Evolutionary conservation across 2,329 filamentous ascomycete species (phyloP).

Genomic region (Cryphonectria parasitica): DNA sequence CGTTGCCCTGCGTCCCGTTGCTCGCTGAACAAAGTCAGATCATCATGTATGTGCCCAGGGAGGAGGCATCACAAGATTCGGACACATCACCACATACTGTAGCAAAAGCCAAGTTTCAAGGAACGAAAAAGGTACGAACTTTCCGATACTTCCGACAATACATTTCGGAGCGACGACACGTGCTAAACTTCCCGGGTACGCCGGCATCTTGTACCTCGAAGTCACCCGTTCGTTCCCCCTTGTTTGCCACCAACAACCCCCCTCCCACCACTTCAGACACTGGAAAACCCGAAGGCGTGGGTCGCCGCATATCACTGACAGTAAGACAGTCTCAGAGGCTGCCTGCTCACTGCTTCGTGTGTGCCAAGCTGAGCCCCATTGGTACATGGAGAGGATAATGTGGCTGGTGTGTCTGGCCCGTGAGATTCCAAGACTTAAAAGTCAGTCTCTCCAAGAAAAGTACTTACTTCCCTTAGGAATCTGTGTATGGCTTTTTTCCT

Average conservation of each 20-base stretch:
- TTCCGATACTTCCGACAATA: neutral
- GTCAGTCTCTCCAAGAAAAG: neutral
- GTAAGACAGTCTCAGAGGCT: neutral
- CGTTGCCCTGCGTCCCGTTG: neutral
- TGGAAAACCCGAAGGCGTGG: neutral
- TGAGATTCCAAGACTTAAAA: neutral
- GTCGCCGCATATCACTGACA: neutral
- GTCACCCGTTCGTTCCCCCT: neutral
- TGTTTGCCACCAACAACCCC: neutral
- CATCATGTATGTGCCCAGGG: neutral
- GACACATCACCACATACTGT: neutral
- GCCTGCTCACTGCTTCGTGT: neutral
- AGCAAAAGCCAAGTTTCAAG: no score
- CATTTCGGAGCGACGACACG: neutral
- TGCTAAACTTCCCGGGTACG: conserved; percentile 6
- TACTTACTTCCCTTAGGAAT: neutral
- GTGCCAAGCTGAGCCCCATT: neutral
- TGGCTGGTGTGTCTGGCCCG: neutral
- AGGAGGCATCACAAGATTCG: neutral
- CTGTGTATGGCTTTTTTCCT: neutral
- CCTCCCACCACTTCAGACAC: neutral
- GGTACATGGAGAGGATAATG: neutral
- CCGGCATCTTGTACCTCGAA: conserved; percentile 9
- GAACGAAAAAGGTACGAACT: neutral
- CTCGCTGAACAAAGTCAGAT: neutral